Evolutionary conservation across 2,329 filamentous ascomycete genomes (phyloP).

Genomic region (Laburnicola sp.): DNA sequence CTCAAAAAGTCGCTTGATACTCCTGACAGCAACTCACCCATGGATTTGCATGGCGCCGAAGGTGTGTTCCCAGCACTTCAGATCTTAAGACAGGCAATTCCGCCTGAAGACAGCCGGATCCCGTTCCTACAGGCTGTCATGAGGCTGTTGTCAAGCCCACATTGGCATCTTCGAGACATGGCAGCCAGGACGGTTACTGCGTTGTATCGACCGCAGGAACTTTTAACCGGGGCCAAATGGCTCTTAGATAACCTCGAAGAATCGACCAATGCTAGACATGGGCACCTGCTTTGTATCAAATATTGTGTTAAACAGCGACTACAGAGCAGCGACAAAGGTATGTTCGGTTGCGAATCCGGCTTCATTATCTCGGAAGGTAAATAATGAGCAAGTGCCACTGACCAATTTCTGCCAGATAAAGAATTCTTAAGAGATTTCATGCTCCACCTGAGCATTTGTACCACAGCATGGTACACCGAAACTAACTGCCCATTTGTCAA

Average conservation of each 20-base stretch:
- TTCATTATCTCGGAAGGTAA: too few relatives aligned
- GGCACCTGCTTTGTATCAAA: conserved; percentile 35
- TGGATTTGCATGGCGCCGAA: conserved; percentile 54
- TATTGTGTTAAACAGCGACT: conserved; percentile 35
- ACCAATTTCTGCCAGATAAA: conserved; percentile 17
- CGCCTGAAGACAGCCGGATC: conserved; percentile 60
- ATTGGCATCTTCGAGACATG: conserved; percentile 83
- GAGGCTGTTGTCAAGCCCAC: conserved; percentile 66
- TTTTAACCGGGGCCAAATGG: conserved; percentile 23
- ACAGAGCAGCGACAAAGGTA: conserved; percentile 9
- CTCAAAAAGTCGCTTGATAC: conserved; percentile 30
- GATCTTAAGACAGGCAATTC: conserved; percentile 71
- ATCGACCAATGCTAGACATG: conserved; percentile 36
- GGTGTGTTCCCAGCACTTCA: conserved; percentile 83
- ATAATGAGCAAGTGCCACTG: not conserved
- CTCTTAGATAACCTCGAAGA: conserved; percentile 20
- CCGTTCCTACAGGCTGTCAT: conserved; percentile 63
- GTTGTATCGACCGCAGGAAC: conserved; percentile 32
- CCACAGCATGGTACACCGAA: conserved; percentile 19
- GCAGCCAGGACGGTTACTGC: conserved; percentile 68
- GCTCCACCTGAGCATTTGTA: conserved; percentile 21
- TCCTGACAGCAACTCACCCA: conserved; percentile 27
- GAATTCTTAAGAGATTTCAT: conserved; percentile 23
- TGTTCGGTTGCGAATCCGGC: not conserved
- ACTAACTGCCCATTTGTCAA: conserved; percentile 39